Conservation (phyloP, 2,329 filamentous ascomycete species). For the Chalara sp. region DNA sequence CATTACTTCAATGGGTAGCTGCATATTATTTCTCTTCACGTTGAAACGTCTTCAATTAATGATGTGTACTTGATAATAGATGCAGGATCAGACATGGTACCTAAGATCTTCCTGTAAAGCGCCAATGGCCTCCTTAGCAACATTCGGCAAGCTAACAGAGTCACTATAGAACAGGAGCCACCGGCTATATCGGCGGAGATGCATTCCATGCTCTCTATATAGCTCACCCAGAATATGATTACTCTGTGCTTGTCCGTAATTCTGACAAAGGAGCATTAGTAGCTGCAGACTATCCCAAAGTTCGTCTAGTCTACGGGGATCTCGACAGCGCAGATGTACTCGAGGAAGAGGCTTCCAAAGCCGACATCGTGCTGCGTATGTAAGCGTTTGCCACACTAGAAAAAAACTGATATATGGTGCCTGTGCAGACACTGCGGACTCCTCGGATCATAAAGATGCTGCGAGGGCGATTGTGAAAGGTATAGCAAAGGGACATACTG, state of each 20-base stretch:
- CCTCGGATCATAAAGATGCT: conserved; percentile 38
- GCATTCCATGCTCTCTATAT: conserved; percentile 35
- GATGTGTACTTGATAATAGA: too few relatives aligned
- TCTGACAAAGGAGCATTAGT: conserved; percentile 40
- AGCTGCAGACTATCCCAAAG: conserved; percentile 36
- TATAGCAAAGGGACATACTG: conserved; percentile 37
- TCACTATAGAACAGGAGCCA: conserved; percentile 23
- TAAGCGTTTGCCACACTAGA: background rate
- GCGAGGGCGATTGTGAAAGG: conserved; percentile 39
- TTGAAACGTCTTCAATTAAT: too few relatives aligned
- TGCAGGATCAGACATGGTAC: conserved; percentile 8
- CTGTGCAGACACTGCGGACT: conserved; percentile 30
- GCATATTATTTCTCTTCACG: too few relatives aligned
- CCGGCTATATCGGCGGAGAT: conserved; percentile 39
- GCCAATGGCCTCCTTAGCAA: background rate
- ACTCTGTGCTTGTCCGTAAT: conserved; percentile 42
- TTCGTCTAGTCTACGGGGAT: conserved; percentile 44
- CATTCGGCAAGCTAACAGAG: background rate
- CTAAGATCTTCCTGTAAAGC: conserved; percentile 22
- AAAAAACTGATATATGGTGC: background rate
- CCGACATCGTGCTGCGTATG: conserved; percentile 41
- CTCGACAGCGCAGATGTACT: conserved; percentile 38
- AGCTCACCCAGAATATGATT: conserved; percentile 40
- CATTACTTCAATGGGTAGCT: too few relatives aligned
- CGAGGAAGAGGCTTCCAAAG: conserved; percentile 35